Evolutionary conservation across 2,329 filamentous ascomycete species (phyloP), one percentile per base, ranked within the genome.

Genomic region (Sporothrix luriei): DNA sequence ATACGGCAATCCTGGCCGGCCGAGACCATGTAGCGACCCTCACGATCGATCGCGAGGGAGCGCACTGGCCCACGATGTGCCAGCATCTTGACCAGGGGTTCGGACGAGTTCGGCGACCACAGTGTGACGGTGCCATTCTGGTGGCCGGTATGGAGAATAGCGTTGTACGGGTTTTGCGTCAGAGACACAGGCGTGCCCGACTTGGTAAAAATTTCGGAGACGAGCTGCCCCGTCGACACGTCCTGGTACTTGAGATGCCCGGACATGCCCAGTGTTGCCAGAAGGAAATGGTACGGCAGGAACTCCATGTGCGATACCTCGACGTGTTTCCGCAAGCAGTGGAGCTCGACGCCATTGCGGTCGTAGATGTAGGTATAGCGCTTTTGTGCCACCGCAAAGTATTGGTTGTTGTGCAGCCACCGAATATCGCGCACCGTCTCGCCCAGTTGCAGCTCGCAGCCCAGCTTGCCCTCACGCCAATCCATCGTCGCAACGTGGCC

Each of bases 301-400:
- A 97, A 99, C 79, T 98, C 93, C 85, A 99, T 93, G 79, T 96
- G 90, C 14, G 91, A 91, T 16, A 96, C 92, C 78, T 99, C 95
- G 72, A 92, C 87, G 78, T 97, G 94, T 78, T 95, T 95, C 79
- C 89, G 90, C 76, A 99, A 81, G 77, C 92, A 94, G 79, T 99
- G 95, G 68, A 99, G 82, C 81, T 99, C 95, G 24, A 97, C 91
- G 66, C 95, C 95, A 69, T 92, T 87, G 70, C 88, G 85, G 76
- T 97, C 95, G 82, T 99, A 99, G 73, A 99, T 97, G 82, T 97
- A 99, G 73, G 95, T 92, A 75, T 95, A 91, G 80, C 94, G 95
- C 84, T 97, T 97, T 81, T 99, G 94, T 57, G 95, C 93, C 14
- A 97, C 93, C 0, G 94, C 94, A 80, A 98, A 97, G 80, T 88